Base-by-base conservation (phyloP, 257 asterid genomes). In the Plectranthus barbatus region DNA sequence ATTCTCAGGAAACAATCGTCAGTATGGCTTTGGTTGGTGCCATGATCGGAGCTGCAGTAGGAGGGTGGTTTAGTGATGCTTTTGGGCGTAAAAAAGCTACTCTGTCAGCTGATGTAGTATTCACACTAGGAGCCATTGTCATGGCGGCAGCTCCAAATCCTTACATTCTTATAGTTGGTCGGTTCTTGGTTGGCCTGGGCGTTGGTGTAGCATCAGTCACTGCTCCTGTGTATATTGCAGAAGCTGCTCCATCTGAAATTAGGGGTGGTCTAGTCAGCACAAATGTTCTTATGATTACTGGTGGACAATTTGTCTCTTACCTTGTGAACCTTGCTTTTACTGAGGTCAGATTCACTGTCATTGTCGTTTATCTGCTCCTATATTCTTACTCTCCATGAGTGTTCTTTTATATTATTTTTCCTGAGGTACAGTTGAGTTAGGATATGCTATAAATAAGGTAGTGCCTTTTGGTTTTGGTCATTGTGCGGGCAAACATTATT, bases 11-110 rank as follows among this genome's bases (percentile, higher is more conserved):
- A 82, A 91, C 98, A 47, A 88, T 91, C n/a, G 98, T 91, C 48
- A 91, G 98, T 80, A 91, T 86, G 98, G 95, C 98, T 66, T 66
- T 91, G 83, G 92, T 86, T 50, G 98, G 98, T 54, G 95, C 97
- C 54, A 84, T 89, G 26, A 70, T 92, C 55, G 98, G 98, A 77
- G 95, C 97, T 50, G 86, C 91, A 24, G 73, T 76, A 31, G 98
- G 97, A 31, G 98, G 98, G 21, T 88, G 97, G 97, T 73, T 85
- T 23, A 86, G 86, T 62, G 99, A 92, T 80, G 56, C 63, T 69
- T 88, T 74, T 68, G 99, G 99, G 64, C 93, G 98, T 47, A 92
- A 85, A 76, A 89, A 72, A 79, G 97, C 99, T 69, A 92, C 99
- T 53, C 80, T 92, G 42, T 80, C 74, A 69, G 95, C 97, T 64